phyloP scores from a whole-genome alignment of 805 yeast species.

The Lipomyces starkeyi region DNA sequence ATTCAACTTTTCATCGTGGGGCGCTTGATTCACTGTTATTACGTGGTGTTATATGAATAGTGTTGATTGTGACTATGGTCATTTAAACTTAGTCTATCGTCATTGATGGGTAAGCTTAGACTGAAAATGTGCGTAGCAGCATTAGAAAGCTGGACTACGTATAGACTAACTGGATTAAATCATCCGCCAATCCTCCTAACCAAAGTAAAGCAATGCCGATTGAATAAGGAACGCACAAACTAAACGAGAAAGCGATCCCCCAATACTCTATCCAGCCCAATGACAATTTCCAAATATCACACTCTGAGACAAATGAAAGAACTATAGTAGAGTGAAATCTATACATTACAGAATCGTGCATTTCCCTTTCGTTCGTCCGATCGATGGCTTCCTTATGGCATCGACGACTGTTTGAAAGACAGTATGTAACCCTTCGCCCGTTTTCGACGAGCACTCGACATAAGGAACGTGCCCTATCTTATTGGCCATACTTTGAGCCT shows the following conservation, averaged over 20 bases:
- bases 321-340: neutral
- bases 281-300: neutral
- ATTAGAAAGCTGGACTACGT: too few species aligned
- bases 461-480: constrained; percentile 70
- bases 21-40: neutral
- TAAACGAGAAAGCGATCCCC: neutral
- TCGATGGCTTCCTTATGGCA: neutral
- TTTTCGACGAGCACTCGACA: constrained; percentile 79
- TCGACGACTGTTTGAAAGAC: constrained; percentile 45
- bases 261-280: neutral
- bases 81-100: too few species aligned
- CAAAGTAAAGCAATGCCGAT: neutral
- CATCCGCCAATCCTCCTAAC: neutral
- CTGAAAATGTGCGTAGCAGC: too few species aligned
- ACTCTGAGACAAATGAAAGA: neutral
- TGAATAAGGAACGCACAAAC: neutral
- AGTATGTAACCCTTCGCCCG: constrained; percentile 65
- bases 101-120: too few species aligned
- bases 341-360: constrained; percentile 13
- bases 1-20: neutral
- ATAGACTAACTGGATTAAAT: neutral
- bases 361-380: constrained; percentile 2
- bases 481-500: constrained; percentile 55
- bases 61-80: neutral
- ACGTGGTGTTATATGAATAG: neutral